A percentile compares a stretch with the other conserved stretches of the same genome.
Evolutionary conservation across 164 flowering plant species (phyloP).

Genomic region (Vitis amurensis): DNA sequence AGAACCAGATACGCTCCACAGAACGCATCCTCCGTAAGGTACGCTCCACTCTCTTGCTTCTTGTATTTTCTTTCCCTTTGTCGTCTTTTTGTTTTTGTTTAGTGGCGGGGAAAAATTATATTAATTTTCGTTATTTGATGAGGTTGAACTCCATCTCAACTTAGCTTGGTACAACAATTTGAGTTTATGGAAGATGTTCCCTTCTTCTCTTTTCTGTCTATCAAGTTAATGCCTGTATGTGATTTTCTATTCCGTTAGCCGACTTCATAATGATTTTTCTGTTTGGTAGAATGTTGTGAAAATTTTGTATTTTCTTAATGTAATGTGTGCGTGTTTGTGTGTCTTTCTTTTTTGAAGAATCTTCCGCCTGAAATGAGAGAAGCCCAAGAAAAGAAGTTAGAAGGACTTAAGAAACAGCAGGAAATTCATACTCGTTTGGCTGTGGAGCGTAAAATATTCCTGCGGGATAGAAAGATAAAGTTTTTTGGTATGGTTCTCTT

Average conservation of each 20-base stretch:
- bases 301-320: background rate
- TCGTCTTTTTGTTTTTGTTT: background rate
- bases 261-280: too few relatives aligned
- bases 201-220: too few relatives aligned
- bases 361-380: slow-evolving; percentile 73
- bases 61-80: too few relatives aligned
- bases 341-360: slow-evolving; percentile 33
- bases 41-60: background rate
- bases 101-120: too few relatives aligned
- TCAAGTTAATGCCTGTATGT: too few relatives aligned
- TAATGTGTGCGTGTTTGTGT: background rate
- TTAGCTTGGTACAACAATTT: too few relatives aligned
- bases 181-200: too few relatives aligned
- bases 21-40: slow-evolving; percentile 91
- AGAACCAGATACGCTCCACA: slow-evolving; percentile 88
- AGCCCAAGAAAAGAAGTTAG: slow-evolving; percentile 74
- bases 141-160: too few relatives aligned
- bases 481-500: slow-evolving; percentile 67
- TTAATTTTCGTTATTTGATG: background rate
- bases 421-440: slow-evolving; percentile 75
- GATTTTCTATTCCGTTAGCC: too few relatives aligned
- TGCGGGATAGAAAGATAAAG: slow-evolving; percentile 75
- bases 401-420: slow-evolving; percentile 78
- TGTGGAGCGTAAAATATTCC: slow-evolving; percentile 65
- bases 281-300: too few relatives aligned